Conservation (phyloP, 345 rosid species). For the Citrus australasica region DNA sequence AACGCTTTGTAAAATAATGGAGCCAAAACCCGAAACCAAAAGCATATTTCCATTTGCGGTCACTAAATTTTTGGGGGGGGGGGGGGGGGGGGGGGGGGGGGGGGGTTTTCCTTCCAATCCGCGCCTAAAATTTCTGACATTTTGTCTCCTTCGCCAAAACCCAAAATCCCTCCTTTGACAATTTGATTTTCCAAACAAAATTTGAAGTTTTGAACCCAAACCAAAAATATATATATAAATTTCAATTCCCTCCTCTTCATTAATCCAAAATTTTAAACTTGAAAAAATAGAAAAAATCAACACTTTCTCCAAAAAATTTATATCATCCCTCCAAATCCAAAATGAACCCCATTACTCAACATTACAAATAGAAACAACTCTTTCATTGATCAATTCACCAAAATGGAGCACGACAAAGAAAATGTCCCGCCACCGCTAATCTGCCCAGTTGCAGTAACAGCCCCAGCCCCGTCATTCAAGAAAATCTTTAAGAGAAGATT, state of each 20-base stretch:
- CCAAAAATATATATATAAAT: background rate
- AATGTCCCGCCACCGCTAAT: constrained; percentile 15
- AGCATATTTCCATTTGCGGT: background rate
- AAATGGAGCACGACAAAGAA: constrained; percentile 6
- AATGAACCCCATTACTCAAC: background rate
- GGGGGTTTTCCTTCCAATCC: background rate
- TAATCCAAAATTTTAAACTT: background rate
- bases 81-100: too few relatives aligned
- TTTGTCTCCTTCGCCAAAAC: background rate
- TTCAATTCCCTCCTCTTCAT: background rate
- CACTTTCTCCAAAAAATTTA: background rate
- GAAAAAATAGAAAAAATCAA: background rate
- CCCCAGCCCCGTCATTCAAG: background rate
- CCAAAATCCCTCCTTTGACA: constrained; percentile 4
- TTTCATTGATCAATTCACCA: background rate
- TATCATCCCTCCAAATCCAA: constrained; percentile 9
- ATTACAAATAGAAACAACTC: background rate
- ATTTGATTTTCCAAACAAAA: background rate
- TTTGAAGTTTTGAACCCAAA: background rate
- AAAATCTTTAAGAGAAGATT: constrained; percentile 18
- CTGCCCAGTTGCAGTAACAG: background rate
- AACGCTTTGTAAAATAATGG: background rate
- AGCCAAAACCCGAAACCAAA: background rate
- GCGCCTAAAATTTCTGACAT: background rate
- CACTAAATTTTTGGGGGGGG: background rate